These are phyloP conservation scores for Lachnellula hyalina DNA, from an alignment of 2,329 filamentous ascomycete species.

Conservation along the genomic window DNA sequence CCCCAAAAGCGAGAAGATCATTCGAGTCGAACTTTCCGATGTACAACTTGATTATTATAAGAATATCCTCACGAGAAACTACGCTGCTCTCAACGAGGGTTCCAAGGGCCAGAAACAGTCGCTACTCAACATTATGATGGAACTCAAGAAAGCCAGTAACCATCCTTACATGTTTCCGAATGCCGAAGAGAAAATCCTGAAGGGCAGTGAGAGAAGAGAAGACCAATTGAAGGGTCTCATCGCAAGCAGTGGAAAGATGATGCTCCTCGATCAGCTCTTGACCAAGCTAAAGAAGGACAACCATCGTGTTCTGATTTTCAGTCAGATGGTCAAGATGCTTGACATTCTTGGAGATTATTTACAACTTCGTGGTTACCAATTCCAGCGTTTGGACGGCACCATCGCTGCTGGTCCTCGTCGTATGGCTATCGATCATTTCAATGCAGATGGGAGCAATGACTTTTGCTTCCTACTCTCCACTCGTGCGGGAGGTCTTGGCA, in stretches of 20 bases:
- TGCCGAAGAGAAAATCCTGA: constrained; percentile 83
- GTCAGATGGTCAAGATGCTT: constrained; percentile 99
- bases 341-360: constrained; percentile 95
- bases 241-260: constrained; percentile 98
- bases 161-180: constrained; percentile 97
- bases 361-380: constrained; percentile 86
- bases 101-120: constrained; percentile 90
- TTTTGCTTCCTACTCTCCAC: constrained; percentile 97
- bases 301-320: constrained; percentile 96
- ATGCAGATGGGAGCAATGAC: constrained; percentile 90
- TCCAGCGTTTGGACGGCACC: constrained; percentile 91
- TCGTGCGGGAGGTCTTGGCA: constrained; percentile 91
- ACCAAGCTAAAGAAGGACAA: constrained; percentile 89
- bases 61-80: constrained; percentile 95
- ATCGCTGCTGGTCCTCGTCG: constrained; percentile 83
- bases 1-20: constrained; percentile 97
- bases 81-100: constrained; percentile 86
- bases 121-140: constrained; percentile 98
- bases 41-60: constrained; percentile 98
- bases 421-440: constrained; percentile 97
- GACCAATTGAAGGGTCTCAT: constrained; percentile 90
- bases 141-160: constrained; percentile 97
- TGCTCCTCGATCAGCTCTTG: constrained; percentile 92
- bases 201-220: constrained; percentile 74
- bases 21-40: constrained; percentile 93